Base-by-base conservation (phyloP, 495 filamentous ascomycete species). In the Pyrenopolyporus hunteri region DNA sequence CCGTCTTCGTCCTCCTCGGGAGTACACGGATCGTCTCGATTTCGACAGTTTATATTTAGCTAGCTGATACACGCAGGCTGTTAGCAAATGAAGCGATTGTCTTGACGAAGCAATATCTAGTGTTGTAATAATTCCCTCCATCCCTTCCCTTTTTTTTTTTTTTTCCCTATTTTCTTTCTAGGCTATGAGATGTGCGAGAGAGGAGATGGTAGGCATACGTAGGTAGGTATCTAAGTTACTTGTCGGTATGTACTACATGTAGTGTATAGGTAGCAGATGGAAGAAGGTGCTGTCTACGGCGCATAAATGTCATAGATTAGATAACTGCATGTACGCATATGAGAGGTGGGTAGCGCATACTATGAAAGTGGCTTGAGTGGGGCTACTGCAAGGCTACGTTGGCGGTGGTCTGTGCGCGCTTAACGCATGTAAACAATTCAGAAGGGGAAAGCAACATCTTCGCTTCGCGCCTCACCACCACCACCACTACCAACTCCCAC, bases 371-470 rank as follows among this genome's bases (percentile, higher is more conserved):
- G 37, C 17, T 2, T 4, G 9, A 39, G 31, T 35, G 29, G 50
- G 45, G 29, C 31, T 16, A 16, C 11, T 28, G 59, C 44, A 29
- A 56, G 51, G 49, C 35, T 57, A 44, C 44, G 25, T 17, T 53
- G 48, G 33, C 23, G 3, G 7, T 69, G 57, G 66, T 60, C 63
- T 51, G 66, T 67, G 63, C 66, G 37, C 45, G 22, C 42, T 9
- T 14, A 43, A 43, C 54, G 39, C 59, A 69, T 71, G 69, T 71
- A 71, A 71, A 71, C 69, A 71, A n/a, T 65, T 67, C 59, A 59
- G 54, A 46, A 49, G 39, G 65, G n/a, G 49, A 57, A 49, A 63
- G 56, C 54, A 63, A 40, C 56, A 40, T 61, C 59, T n/a, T n/a
- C n/a, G 26, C 9, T 64, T 69, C 69, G 69, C 69, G 69, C 69